phyloP scores from a whole-genome alignment of 2,329 filamentous ascomycete species.

The Fusarium nematophilum region DNA sequence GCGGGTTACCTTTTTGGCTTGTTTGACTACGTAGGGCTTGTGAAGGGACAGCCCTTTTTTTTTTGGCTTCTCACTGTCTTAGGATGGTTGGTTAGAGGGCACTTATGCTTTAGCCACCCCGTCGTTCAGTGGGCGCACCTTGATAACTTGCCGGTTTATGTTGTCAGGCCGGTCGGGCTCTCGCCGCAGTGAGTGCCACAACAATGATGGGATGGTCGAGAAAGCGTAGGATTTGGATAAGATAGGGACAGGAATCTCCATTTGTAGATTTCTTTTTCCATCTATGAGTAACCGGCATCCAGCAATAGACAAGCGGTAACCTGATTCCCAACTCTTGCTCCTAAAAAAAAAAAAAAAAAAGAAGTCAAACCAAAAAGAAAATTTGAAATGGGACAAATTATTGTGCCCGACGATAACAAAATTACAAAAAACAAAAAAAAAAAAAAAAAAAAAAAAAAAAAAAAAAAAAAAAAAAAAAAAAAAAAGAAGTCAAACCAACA shows the following conservation, averaged over 20 bases:
- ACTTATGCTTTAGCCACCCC: constrained; percentile 11
- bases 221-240: neutral
- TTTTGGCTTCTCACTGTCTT: constrained; percentile 6
- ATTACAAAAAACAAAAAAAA: constrained; percentile 4
- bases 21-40: constrained; percentile 9
- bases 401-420: no score
- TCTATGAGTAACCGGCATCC: constrained; percentile 22
- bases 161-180: neutral
- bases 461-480: no score
- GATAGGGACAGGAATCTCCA: constrained; percentile 10
- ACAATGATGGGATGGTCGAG: neutral
- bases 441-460: no score
- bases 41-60: no score
- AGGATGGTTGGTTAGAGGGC: constrained; percentile 15
- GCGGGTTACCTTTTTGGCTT: neutral
- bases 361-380: no score
- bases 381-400: no score
- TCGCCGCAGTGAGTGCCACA: neutral
- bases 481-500: no score
- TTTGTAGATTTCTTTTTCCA: constrained; percentile 15
- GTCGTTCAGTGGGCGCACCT: no score
- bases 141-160: no score
- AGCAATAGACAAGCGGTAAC: constrained; percentile 3
- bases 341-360: constrained; percentile 28
- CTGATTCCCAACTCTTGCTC: constrained; percentile 6